Base-by-base conservation (phyloP, 768 basidiomycete genomes). In the Krasilnikovozyma curviuscula region DNA sequence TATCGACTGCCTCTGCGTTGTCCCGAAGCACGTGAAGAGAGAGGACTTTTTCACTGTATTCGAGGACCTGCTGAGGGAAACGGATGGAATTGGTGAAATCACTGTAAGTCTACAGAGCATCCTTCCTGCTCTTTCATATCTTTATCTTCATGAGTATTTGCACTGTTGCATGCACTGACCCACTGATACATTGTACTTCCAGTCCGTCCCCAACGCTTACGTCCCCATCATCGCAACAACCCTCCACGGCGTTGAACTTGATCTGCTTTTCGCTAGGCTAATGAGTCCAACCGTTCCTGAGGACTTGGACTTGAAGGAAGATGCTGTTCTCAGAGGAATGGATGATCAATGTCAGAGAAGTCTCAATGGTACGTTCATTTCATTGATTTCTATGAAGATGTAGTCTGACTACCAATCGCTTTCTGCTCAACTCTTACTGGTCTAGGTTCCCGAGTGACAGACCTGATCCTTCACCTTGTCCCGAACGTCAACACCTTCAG, bases 1-100 rank as follows among this genome's bases (percentile, higher is more conserved):
- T 74, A 95, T 98, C 63, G 93, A 98, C 69, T 93, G 89, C n/a
- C 68, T 98, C 19, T 83, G 85, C 61, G 91, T 97, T 30, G 93
- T 91, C 31, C 93, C 93, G 7, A 85, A 89, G 64, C 88, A 95
- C 65, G 81, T 97, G 48, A 81, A 79, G 48, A 74, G 86, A 54
- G 88, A 93, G 55, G 89, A 97, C 68, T 97, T 97, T 69, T 93
- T 93, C 61, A 78, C 81, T 0, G 70, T 78, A 23, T 89, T 98
- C 56, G 83, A 85, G 63, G 72, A 76, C 13, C 83, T 95, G 84
- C 68, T 98, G 43, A 75, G 74, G 55, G 77, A 79, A 37, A 63
- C 78, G 52, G 83, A 88, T 37, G 88, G 83, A 18, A 82, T 77
- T 14, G 72, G 78, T 3, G 85, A 97, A 59, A 82, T 89, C 54